phyloP scores from a whole-genome alignment of 2,329 filamentous ascomycete species.

The Sphaerulina musiva region DNA sequence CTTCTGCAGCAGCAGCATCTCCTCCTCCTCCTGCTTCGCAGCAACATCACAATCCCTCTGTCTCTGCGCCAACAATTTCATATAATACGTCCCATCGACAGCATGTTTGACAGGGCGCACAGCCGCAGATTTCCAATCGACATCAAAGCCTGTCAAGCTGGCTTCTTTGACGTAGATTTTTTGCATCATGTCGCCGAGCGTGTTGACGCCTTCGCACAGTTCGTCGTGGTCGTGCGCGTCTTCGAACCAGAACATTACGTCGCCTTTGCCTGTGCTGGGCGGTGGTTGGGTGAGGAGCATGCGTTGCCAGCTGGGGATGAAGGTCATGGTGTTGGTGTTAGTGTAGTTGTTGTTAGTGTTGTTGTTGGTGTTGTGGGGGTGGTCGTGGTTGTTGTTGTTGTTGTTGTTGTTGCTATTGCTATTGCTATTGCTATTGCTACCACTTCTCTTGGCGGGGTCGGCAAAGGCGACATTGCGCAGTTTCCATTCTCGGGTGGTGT shows the following conservation, averaged over 20 bases:
- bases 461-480: constrained; percentile 11
- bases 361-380: no score
- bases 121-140: constrained; percentile 12
- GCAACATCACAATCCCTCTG: constrained; percentile 5
- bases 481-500: constrained; percentile 17
- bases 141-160: constrained; percentile 5
- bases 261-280: constrained; percentile 13
- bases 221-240: constrained; percentile 16
- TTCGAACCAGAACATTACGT: constrained; percentile 22
- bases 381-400: no score
- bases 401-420: no score
- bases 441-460: constrained; percentile 2
- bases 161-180: constrained; percentile 16
- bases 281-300: constrained; percentile 20
- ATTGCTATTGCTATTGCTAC: neutral
- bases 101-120: constrained; percentile 17
- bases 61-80: constrained; percentile 9
- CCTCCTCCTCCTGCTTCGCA: no score
- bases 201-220: constrained; percentile 16
- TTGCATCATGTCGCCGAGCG: constrained; percentile 17
- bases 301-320: constrained; percentile 19
- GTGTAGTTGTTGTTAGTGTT: no score
- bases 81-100: constrained; percentile 16
- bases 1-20: no score
- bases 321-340: neutral